Evolutionary conservation across 805 yeast species (phyloP).

Genomic region (Priceomyces fermenticarens): DNA sequence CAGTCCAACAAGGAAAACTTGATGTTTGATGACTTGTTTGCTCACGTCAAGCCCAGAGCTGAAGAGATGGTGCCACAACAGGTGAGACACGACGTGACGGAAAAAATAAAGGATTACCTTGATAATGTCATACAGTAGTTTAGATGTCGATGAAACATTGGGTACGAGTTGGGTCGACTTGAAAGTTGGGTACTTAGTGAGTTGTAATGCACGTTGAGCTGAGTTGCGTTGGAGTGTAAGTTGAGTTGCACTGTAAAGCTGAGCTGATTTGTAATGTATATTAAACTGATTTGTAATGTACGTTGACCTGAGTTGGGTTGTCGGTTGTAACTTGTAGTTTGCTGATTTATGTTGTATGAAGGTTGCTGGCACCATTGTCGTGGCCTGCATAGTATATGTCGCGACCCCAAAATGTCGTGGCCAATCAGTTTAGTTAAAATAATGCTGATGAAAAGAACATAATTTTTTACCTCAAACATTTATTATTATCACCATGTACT

Average conservation of each 20-base stretch:
- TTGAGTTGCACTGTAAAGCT: no score
- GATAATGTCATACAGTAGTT: slow-evolving; percentile 37
- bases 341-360: no score
- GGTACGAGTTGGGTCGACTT: no score
- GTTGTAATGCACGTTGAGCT: no score
- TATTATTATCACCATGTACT: slow-evolving; percentile 17
- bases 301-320: no score
- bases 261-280: no score
- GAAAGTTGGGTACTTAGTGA: no score
- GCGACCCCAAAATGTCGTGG: slow-evolving; percentile 14
- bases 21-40: slow-evolving; percentile 47
- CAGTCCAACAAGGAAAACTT: slow-evolving; percentile 22
- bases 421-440: slow-evolving; percentile 34
- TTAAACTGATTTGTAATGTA: no score
- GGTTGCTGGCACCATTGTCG: neutral
- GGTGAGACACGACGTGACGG: slow-evolving; percentile 58
- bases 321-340: no score
- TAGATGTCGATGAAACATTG: neutral
- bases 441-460: slow-evolving; percentile 28
- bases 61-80: slow-evolving; percentile 65
- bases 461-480: slow-evolving; percentile 3
- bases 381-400: slow-evolving; percentile 2
- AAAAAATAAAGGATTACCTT: slow-evolving; percentile 56
- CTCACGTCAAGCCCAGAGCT: slow-evolving; percentile 62
- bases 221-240: no score